Percentiles rank a stretch among this genome's conserved stretches.
Evolutionary conservation across 106 monocot genomes (phyloP).

Genomic region (Apostasia shenzhenica): DNA sequence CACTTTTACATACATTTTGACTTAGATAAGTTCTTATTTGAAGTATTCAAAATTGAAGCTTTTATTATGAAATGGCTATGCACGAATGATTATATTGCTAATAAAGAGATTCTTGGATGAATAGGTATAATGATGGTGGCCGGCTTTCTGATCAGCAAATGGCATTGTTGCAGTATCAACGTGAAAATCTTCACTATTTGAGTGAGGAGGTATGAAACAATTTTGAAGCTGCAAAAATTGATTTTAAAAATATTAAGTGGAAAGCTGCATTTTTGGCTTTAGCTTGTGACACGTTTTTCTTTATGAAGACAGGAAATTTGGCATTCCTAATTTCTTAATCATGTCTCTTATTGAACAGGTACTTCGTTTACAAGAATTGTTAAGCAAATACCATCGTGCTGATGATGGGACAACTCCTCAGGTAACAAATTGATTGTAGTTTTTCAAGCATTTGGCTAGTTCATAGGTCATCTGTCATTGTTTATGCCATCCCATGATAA

Average conservation of each 20-base stretch:
- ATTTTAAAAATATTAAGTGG: background rate
- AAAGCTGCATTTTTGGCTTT: background rate
- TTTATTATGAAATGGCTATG: no score
- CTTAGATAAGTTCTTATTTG: no score
- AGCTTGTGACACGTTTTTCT: no score
- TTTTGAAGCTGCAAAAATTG: background rate
- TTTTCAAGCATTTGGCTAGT: background rate
- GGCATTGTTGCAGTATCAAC: constrained; percentile 91
- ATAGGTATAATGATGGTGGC: constrained; percentile 80
- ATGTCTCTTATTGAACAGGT: constrained; percentile 39
- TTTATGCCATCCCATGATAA: background rate
- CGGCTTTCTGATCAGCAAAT: constrained; percentile 96
- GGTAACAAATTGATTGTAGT: constrained; percentile 23
- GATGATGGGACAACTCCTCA: constrained; percentile 93
- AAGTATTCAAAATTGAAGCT: no score
- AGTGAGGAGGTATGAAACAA: constrained; percentile 73
- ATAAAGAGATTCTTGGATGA: background rate
- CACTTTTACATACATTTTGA: no score
- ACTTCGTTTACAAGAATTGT: constrained; percentile 85
- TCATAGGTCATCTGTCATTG: background rate
- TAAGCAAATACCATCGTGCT: constrained; percentile 89
- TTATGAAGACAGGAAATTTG: background rate
- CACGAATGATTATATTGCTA: no score
- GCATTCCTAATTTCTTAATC: background rate
- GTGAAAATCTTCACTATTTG: constrained; percentile 91